phyloP scores from a whole-genome alignment of 2,329 filamentous ascomycete species.

The Nakataea oryzae region DNA sequence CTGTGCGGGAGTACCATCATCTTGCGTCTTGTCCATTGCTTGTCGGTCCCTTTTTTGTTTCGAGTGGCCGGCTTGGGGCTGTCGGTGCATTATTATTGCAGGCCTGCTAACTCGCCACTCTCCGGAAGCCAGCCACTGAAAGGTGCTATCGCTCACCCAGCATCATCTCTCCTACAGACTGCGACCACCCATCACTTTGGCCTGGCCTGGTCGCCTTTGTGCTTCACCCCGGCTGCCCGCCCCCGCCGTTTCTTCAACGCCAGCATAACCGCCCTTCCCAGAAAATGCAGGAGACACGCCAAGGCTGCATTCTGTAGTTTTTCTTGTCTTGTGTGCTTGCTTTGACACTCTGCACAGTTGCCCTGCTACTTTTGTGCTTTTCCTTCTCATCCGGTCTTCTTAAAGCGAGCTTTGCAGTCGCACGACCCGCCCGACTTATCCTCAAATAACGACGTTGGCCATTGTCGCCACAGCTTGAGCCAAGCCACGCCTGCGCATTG shows the following conservation, averaged over 20 bases:
- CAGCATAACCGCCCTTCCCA: background rate
- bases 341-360: background rate
- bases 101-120: background rate
- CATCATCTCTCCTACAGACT: background rate
- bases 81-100: background rate
- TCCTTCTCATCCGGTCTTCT: background rate
- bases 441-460: background rate
- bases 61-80: too few species aligned
- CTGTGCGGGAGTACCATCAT: background rate
- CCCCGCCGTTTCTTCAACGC: background rate
- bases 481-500: background rate
- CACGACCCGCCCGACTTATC: background rate
- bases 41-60: background rate
- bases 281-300: background rate
- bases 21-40: background rate
- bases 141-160: background rate
- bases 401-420: background rate
- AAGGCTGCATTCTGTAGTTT: background rate
- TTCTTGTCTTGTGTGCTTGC: background rate
- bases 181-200: background rate
- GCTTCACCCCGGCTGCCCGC: background rate
- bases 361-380: background rate
- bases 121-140: background rate
- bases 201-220: background rate
- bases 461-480: background rate